phyloP scores from a whole-genome alignment of 1,284 basidiomycete genomes.

The Malassezia globosa region DNA sequence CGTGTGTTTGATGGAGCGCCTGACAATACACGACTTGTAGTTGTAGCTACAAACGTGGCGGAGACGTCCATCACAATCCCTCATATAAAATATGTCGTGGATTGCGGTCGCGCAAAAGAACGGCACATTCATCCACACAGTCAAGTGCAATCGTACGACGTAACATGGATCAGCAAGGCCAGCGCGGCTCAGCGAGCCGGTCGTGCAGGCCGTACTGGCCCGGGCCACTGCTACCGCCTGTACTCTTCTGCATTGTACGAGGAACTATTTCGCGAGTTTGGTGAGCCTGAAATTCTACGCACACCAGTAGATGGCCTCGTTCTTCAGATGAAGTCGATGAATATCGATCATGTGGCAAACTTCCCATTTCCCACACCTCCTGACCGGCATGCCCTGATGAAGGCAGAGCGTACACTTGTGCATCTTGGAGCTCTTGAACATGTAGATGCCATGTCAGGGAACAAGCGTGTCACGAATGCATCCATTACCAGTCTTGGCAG shows the following conservation, averaged over 20 bases:
- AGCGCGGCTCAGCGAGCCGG: slow-evolving; percentile 63
- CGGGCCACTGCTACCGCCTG: slow-evolving; percentile 66
- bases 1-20: slow-evolving; percentile 61
- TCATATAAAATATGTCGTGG: slow-evolving; percentile 64
- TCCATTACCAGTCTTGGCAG: slow-evolving; percentile 74
- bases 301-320: slow-evolving; percentile 96
- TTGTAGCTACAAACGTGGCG: slow-evolving; percentile 66
- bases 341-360: slow-evolving; percentile 88
- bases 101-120: slow-evolving; percentile 71
- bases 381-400: slow-evolving; percentile 63
- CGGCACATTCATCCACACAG: slow-evolving; percentile 57
- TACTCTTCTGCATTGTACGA: slow-evolving; percentile 72
- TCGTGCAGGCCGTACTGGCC: slow-evolving; percentile 65
- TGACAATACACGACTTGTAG: slow-evolving; percentile 57
- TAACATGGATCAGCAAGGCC: slow-evolving; percentile 66
- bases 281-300: slow-evolving; percentile 81
- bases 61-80: slow-evolving; percentile 70
- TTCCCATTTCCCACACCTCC: slow-evolving; percentile 98
- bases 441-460: slow-evolving; percentile 51
- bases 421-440: slow-evolving; percentile 63
- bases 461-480: slow-evolving; percentile 20
- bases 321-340: slow-evolving; percentile 98
- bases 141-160: slow-evolving; percentile 62
- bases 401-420: slow-evolving; percentile 69
- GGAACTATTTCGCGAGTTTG: slow-evolving; percentile 76